These are phyloP conservation scores for Ramularia collo-cygni DNA, from an alignment of 2,329 filamentous ascomycete species.

Conservation along the genomic window DNA sequence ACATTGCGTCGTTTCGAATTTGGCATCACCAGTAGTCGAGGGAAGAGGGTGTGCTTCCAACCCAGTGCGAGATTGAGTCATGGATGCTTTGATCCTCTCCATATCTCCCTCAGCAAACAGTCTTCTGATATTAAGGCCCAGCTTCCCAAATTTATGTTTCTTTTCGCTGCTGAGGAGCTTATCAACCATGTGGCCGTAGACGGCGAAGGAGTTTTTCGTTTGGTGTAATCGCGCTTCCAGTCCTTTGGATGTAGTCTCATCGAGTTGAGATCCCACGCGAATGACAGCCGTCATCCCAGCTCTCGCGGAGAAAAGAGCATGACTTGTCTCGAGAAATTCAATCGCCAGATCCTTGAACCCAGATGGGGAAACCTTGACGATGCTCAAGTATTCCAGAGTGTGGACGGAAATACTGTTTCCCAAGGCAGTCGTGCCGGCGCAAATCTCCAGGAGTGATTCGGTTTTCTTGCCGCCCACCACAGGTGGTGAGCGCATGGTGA, in stretches of 20 bases:
- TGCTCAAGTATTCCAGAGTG: conserved; percentile 57
- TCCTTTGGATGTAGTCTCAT: conserved; percentile 50
- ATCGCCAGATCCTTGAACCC: conserved; percentile 55
- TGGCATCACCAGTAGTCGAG: conserved; percentile 53
- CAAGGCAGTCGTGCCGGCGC: conserved; percentile 51
- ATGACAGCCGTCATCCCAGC: conserved; percentile 50
- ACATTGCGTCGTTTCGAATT: conserved; percentile 53
- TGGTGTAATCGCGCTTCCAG: conserved; percentile 58
- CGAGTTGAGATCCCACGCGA: too few species aligned
- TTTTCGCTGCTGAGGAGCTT: conserved; percentile 57
- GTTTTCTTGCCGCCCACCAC: conserved; percentile 25
- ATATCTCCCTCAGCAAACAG: conserved; percentile 58
- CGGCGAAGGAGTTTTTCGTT: conserved; percentile 55
- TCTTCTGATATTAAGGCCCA: conserved; percentile 56
- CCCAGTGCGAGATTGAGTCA: conserved; percentile 54
- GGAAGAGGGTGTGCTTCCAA: conserved; percentile 35
- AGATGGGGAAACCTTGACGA: conserved; percentile 47
- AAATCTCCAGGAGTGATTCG: conserved; percentile 45
- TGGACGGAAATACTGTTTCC: conserved; percentile 59
- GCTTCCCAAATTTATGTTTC: conserved; percentile 53
- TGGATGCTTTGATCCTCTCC: conserved; percentile 51
- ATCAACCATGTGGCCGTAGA: conserved; percentile 56
- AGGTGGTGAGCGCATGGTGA: not conserved
- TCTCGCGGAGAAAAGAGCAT: conserved; percentile 62
- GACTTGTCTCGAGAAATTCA: conserved; percentile 61